Evolutionary conservation across 2,329 filamentous ascomycete species (phyloP), one percentile per base, ranked within the genome.

Genomic region (Fusarium nodosum): DNA sequence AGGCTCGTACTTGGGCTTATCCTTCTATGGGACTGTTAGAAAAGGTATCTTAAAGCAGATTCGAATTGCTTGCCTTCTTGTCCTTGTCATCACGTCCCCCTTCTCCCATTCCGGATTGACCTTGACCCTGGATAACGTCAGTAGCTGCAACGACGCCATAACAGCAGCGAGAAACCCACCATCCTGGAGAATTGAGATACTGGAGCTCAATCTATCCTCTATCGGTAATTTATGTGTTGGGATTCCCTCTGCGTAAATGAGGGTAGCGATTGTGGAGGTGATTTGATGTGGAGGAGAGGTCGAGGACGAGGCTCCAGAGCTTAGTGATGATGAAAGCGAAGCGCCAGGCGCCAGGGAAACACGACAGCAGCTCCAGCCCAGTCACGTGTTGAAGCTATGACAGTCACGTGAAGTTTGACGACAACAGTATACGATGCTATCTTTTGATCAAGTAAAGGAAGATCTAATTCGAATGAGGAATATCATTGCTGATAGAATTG

Each of bases 1-100:
- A 71, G 96, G 96, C 83, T 99, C 96, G 86, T 99, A 99, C 92
- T 97, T 98, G 79, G 96, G 96, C 91, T 99, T 99, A 69, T 99
- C 95, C 88, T 99, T 98, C 95, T 97, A 77, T 74, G 38, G 28
- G 46, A 62, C 4, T 55, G 61, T 79, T 66, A 78, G 68, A 46
- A 6, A 16, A 24, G 7, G 16, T 20, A 8, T 36, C 31, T 18
- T 13, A 28, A 11, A 18, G 24, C 26, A 54, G 13, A 13, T 12
- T 30, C 28, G 28, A 55, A 34, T 47, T 31, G 58, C 80, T 57
- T 83, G 93, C 95, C 89, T 98, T 98, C 88, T 98, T 97, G 77
- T 97, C 94, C 84, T 94, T 94, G 18, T 93, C 91, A 75, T 95
- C 91, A 70, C 91, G 91, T 71, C 91, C 91, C 78, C 95, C 93